phyloP scores from a whole-genome alignment of 2,329 filamentous ascomycete genomes.

The Ophiocordyceps sinensis region DNA sequence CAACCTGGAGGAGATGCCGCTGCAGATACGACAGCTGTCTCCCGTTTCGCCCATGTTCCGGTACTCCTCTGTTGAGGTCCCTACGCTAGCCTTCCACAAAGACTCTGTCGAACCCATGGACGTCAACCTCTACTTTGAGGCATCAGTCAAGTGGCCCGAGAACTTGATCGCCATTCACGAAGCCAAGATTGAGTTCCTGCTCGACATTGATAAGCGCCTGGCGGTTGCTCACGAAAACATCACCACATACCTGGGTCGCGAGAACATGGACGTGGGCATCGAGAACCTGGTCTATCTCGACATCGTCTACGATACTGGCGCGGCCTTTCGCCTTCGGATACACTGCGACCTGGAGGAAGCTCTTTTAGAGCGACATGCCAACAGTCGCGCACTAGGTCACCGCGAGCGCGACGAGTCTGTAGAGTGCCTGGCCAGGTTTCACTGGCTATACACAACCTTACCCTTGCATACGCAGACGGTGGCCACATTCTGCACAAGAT shows the following conservation, averaged over 20 bases:
- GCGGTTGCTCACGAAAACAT: conserved; percentile 44
- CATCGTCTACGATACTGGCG: conserved; percentile 55
- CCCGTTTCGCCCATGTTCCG: conserved; percentile 60
- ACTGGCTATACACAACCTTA: conserved; percentile 54
- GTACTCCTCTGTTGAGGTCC: conserved; percentile 46
- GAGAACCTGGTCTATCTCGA: conserved; percentile 76
- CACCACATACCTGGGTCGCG: conserved; percentile 60
- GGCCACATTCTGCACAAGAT: conserved; percentile 64
- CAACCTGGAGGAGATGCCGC: conserved; percentile 64
- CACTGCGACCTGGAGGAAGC: conserved; percentile 78
- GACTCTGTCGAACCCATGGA: conserved; percentile 47
- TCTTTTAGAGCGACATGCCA: conserved; percentile 64
- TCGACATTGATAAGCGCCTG: conserved; percentile 61
- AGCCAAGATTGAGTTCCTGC: conserved; percentile 80
- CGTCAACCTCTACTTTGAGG: conserved; percentile 80
- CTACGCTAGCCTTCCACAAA: conserved; percentile 26
- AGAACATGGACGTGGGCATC: conserved; percentile 54
- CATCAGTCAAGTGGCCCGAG: conserved; percentile 86
- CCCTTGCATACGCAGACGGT: conserved; percentile 74
- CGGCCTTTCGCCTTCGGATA: conserved; percentile 72
- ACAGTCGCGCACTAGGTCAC: conserved; percentile 54
- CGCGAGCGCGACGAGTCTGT: conserved; percentile 55
- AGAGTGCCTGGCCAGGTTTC: conserved; percentile 53
- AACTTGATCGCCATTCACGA: conserved; percentile 82
- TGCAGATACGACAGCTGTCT: conserved; percentile 72